Percentiles rank a stretch among this genome's conserved stretches.
These are phyloP conservation scores for Vitis hybrid DNA, from an alignment of 177 flowering plant genomes.

Conservation along the genomic window DNA sequence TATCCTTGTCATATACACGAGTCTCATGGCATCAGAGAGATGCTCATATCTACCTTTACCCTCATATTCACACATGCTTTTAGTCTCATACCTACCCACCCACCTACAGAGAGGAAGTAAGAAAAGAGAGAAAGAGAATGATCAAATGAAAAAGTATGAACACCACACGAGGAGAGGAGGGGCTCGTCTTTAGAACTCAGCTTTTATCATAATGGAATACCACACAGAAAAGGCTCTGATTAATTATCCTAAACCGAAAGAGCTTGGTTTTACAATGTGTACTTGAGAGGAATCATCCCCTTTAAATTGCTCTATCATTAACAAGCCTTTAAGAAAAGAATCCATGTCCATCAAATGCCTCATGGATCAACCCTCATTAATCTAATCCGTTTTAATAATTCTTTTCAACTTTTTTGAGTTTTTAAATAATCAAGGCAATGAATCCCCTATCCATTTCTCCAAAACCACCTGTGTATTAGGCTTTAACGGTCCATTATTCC, in stretches of 20 bases:
- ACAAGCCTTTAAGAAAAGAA: neutral
- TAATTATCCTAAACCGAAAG: no score
- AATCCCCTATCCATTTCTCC: constrained; percentile 2
- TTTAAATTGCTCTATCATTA: neutral
- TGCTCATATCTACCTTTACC: neutral
- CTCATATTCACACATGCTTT: neutral
- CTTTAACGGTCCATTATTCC: constrained; percentile 31
- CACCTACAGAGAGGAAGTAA: neutral
- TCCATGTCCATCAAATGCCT: neutral
- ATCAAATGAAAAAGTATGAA: constrained; percentile 14
- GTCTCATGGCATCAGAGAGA: constrained; percentile 13
- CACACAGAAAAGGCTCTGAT: no score
- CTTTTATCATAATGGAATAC: no score
- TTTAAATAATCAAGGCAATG: constrained; percentile 18
- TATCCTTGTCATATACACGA: constrained; percentile 33
- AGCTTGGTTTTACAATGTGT: no score
- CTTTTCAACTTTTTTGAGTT: neutral
- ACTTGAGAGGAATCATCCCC: neutral
- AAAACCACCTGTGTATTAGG: constrained; percentile 17
- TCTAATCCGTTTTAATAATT: neutral
- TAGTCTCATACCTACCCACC: neutral
- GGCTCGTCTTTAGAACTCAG: no score
- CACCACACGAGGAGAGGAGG: constrained; percentile 33
- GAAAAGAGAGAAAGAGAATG: neutral
- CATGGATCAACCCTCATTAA: neutral